Conservation (phyloP, 371 early-diverging fungal genomes). For the Nematocida homosporus region DNA sequence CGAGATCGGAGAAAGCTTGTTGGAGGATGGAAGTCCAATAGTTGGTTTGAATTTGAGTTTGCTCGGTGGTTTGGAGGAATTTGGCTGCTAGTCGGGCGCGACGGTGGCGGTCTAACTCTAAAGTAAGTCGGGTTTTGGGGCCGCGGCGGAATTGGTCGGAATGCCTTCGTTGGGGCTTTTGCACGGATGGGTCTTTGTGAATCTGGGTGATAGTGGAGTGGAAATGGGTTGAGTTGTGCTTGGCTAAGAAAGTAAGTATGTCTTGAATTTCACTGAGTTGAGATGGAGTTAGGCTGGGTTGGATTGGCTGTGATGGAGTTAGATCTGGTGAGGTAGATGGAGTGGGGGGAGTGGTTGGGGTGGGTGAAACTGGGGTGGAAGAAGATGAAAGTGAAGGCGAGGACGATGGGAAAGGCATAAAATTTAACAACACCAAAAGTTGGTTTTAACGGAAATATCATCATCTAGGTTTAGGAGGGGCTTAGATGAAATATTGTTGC, state of each 20-base stretch:
- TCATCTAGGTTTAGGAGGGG: slow-evolving; percentile 34
- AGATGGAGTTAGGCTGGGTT: too few relatives aligned
- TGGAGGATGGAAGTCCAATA: slow-evolving; percentile 17
- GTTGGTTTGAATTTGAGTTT: slow-evolving; percentile 9
- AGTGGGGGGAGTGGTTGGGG: too few relatives aligned
- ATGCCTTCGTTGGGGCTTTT: slow-evolving; percentile 19
- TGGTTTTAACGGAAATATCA: slow-evolving; percentile 13
- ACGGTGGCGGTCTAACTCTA: slow-evolving; percentile 28
- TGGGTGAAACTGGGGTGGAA: too few relatives aligned
- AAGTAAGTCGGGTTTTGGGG: background rate
- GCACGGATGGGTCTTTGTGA: background rate
- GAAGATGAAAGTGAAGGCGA: background rate
- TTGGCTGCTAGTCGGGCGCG: slow-evolving; percentile 3
- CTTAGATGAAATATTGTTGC: background rate
- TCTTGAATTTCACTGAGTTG: background rate
- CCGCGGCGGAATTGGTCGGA: slow-evolving; percentile 20
- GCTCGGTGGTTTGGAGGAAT: background rate
- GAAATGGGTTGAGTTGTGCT: background rate
- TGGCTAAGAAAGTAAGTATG: background rate
- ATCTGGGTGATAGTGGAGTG: background rate
- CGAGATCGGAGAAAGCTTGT: background rate
- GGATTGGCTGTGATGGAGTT: too few relatives aligned
- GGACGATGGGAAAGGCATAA: slow-evolving; percentile 11
- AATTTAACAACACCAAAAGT: slow-evolving; percentile 50
- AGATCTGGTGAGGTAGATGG: too few relatives aligned